Evolutionary conservation across 2,329 filamentous ascomycete species (phyloP), one percentile per base, ranked within the genome.

Genomic region (Exserohilum turcica): DNA sequence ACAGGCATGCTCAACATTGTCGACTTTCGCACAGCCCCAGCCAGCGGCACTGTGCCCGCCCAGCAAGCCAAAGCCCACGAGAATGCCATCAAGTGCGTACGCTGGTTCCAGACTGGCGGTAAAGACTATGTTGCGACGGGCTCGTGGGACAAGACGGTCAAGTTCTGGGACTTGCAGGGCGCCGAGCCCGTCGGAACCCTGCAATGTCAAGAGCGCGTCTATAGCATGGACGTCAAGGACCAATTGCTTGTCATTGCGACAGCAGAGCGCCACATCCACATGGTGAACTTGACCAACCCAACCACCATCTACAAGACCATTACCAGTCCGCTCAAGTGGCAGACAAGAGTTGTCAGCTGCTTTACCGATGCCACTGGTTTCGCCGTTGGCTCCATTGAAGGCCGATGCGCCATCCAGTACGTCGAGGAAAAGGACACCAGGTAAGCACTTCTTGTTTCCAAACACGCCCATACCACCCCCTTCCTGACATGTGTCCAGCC

Each of bases 291-390:
- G 49, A 87, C 89, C 71, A 88, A 95, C 56, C 94, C 94, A 3
- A 85, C 85, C 47, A 91, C 91, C 67, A 91, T 97, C 76, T 97
- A 96, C 84, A 99, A 99, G 83, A 93, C 91, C 8, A 84, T 97
- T 44, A 91, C 96, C 77, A 96, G 91, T 70, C 94, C 94, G 3
- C 83, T 99, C 38, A 99, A 99, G 79, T 99, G 92, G 91, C 94
- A 99, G 82, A 99, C 94, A 1, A 83, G 93, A 53, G 91, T 95
- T 10, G 90, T 97, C 45, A 94, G 89, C 78, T 97, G 93, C 80
- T 99, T 99, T 74, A 86, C 88, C 12, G 93, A 99, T 73, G 89
- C 91, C 6, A 87, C 86, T 0, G 94, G 94, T 5, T 99, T 96
- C 70, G 94, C 94, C 1, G 90, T 99, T 44, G 94, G 94, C 48